These are phyloP conservation scores for Cyberlindnera galapagoensis DNA, from an alignment of 805 yeast genomes.

Conservation along the genomic window DNA sequence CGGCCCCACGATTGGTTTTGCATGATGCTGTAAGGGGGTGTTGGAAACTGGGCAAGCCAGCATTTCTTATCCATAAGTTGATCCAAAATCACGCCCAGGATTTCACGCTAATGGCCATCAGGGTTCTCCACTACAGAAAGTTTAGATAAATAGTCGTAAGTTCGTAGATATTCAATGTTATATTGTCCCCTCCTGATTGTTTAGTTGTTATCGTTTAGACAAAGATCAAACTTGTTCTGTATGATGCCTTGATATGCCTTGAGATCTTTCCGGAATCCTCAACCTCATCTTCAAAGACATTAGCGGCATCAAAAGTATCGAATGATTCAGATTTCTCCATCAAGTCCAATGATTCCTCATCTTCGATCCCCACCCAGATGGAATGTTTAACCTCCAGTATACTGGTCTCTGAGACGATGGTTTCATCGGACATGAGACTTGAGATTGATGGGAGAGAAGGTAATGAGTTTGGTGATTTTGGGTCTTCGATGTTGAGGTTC, in stretches of 20 bases:
- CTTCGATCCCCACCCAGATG: constrained; percentile 20
- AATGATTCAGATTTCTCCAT: constrained; percentile 6
- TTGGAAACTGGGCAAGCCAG: no score
- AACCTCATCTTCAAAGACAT: constrained; percentile 10
- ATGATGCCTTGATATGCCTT: constrained; percentile 1
- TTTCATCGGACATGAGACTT: constrained; percentile 10
- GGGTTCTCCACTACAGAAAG: no score
- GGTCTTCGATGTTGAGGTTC: background rate
- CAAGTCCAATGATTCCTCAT: constrained; percentile 3
- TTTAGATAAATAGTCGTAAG: no score
- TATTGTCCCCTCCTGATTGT: no score
- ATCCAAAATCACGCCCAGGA: no score
- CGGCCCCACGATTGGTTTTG: no score
- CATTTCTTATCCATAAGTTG: no score
- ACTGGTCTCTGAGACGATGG: constrained; percentile 13
- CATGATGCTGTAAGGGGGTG: no score
- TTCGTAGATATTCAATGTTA: constrained; percentile 1
- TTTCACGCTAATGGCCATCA: no score
- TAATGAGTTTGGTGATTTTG: background rate
- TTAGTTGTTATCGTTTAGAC: constrained; percentile 2
- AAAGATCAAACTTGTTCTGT: constrained; percentile 21
- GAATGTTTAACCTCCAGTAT: constrained; percentile 17
- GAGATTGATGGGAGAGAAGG: constrained; percentile 16
- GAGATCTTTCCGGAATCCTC: background rate
- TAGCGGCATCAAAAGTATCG: constrained; percentile 11